Conservation (phyloP, 768 basidiomycete genomes). For the Trametes meyenii region DNA sequence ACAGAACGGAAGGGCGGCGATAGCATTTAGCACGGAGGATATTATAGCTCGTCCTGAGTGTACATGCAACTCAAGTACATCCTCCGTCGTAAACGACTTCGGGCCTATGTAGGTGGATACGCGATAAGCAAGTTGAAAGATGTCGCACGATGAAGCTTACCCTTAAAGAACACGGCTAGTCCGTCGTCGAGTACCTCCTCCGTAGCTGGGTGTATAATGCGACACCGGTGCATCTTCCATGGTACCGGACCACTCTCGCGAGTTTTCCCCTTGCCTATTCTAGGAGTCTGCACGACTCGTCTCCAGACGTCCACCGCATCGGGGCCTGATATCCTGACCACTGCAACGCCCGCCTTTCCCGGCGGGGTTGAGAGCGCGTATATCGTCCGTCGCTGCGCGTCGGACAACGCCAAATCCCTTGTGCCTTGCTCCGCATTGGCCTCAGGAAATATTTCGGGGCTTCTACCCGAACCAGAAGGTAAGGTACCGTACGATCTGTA, state of each 20-base stretch:
- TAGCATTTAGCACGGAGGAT: conserved; percentile 64
- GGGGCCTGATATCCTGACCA: conserved; percentile 83
- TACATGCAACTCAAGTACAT: conserved; percentile 81
- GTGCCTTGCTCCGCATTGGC: not conserved
- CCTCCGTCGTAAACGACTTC: conserved; percentile 82
- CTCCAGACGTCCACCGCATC: conserved; percentile 65
- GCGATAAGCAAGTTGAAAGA: not conserved
- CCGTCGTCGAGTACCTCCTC: conserved; percentile 76
- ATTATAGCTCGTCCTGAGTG: conserved; percentile 87
- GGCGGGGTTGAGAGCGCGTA: conserved; percentile 88
- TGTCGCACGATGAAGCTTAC: conserved; percentile 40
- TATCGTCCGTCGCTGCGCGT: conserved; percentile 71
- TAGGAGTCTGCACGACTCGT: conserved; percentile 50
- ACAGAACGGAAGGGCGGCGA: conserved; percentile 62
- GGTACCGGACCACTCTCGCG: conserved; percentile 46
- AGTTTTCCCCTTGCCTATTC: conserved; percentile 17
- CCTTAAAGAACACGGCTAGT: conserved; percentile 79
- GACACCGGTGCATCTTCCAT: conserved; percentile 73
- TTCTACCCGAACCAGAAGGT: not conserved
- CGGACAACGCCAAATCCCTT: conserved; percentile 36
- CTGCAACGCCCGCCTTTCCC: conserved; percentile 82
- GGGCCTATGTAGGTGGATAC: conserved; percentile 39
- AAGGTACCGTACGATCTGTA: conserved; percentile 12
- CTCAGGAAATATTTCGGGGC: not conserved
- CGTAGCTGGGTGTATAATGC: conserved; percentile 62